Percentiles rank a stretch among this genome's conserved stretches.
Conservation (phyloP, 257 asterid species). For the Petunia secreta region DNA sequence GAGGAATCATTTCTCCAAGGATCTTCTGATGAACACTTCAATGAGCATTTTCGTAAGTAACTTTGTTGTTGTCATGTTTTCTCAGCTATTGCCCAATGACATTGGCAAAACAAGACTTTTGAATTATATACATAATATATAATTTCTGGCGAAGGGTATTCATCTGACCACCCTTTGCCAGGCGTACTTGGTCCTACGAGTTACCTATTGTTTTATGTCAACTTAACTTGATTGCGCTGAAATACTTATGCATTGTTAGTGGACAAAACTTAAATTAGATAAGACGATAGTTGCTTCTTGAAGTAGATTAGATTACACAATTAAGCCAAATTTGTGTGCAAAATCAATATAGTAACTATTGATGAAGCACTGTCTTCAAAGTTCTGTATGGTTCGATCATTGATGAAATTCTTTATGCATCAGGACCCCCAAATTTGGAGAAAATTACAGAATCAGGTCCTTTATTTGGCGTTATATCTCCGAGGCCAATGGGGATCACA, state of each 20-base stretch:
- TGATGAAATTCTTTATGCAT: constrained; percentile 29
- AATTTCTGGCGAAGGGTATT: no score
- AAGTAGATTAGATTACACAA: neutral
- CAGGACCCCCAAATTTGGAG: constrained; percentile 40
- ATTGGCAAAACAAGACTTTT: no score
- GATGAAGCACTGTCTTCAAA: neutral
- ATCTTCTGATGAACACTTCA: constrained; percentile 33
- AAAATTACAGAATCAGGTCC: constrained; percentile 51
- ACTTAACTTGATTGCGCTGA: no score
- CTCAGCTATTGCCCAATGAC: neutral
- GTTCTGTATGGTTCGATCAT: neutral
- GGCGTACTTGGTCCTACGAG: no score
- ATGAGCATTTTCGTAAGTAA: constrained; percentile 22
- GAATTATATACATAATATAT: no score
- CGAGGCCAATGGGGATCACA: constrained; percentile 64
- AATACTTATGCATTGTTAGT: no score
- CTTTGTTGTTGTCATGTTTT: neutral
- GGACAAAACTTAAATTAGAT: no score
- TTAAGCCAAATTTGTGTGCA: neutral
- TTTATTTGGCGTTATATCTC: constrained; percentile 39
- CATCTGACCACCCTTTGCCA: no score
- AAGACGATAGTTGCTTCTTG: neutral
- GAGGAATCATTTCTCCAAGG: constrained; percentile 38
- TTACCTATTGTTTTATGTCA: no score
- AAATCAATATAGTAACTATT: neutral